Base-by-base conservation (phyloP, 2,329 filamentous ascomycete species). In the Pyricularia sp. region DNA sequence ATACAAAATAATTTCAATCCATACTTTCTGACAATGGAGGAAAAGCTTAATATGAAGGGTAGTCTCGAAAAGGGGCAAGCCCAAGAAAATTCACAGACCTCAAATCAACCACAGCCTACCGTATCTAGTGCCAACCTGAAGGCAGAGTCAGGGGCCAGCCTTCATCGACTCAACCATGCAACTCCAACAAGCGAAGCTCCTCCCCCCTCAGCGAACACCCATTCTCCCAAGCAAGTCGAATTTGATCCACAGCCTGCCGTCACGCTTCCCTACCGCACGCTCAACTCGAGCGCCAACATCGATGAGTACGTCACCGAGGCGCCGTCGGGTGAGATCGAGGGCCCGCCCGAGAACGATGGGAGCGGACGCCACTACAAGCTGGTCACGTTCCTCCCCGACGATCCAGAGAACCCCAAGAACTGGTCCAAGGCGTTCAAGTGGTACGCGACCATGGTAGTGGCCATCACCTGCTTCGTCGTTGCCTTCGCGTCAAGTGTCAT, bases 391-490 rank as follows among this genome's bases (percentile, higher is more conserved):
- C 85, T 83, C 4, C 84, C 89, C 2, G 81, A 88, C 70, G 92
- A 95, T 76, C 85, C 87, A 0, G 90, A 89, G 72, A 94, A 94
- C 74, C 92, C 92, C 0, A 94, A 94, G 83, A 95, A 94, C 78
- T 95, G 91, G 91, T 87, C 85, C 69, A 93, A 92, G 77, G 81
- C 79, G 0, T 90, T 82, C 77, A 95, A 94, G 79, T 94, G 92
- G 92, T 92, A 90, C 75, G 90, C 87, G 75, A 97, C 93, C 28
- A 93, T 96, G 90, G 88, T 92, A 20, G 92, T 97, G 0, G 91
- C 93, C 1, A 71, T 86, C 26, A 92, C 90, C 1, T 92, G 90
- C 75, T 92, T 93, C 75, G 88, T 91, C 59, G 90, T 92, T 64
- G 89, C 90, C 0, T 87, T 92, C 69, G 82, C 83, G 28, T 92